Conservation (phyloP, 768 basidiomycete genomes). For the Termitomyces sp. region DNA sequence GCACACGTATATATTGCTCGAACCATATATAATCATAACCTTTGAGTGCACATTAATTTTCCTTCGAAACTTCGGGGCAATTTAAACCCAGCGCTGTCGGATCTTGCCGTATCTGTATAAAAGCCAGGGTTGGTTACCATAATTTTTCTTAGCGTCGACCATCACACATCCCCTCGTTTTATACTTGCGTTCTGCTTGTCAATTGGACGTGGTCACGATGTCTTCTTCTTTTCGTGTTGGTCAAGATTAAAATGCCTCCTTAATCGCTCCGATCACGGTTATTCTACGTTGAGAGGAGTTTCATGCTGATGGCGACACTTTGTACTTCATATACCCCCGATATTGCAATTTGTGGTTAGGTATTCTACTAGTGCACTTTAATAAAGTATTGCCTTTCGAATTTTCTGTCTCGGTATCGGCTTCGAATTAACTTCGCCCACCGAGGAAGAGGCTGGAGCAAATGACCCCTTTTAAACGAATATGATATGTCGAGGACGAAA, state of each 20-base stretch:
- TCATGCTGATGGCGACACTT: constrained; percentile 72
- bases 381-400: not conserved
- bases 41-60: too few relatives aligned
- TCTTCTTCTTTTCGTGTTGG: constrained; percentile 35
- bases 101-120: constrained; percentile 14
- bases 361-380: not conserved
- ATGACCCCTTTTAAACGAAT: too few relatives aligned
- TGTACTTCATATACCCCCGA: not conserved
- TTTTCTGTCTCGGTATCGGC: not conserved
- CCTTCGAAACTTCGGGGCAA: too few relatives aligned
- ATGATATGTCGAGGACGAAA: too few relatives aligned
- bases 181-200: constrained; percentile 61
- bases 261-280: constrained; percentile 82
- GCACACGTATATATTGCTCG: not conserved
- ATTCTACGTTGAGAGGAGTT: constrained; percentile 75
- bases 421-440: not conserved
- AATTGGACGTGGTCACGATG: constrained; percentile 41
- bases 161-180: constrained; percentile 42
- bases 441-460: too few relatives aligned
- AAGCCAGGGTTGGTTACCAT: too few relatives aligned
- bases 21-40: too few relatives aligned
- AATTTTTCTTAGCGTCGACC: constrained; percentile 26
- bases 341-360: not conserved
- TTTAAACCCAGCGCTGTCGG: constrained; percentile 14
- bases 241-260: constrained; percentile 57